Evolutionary conservation across 164 flowering plant genomes (phyloP).

Genomic region (Stephania cephalantha): DNA sequence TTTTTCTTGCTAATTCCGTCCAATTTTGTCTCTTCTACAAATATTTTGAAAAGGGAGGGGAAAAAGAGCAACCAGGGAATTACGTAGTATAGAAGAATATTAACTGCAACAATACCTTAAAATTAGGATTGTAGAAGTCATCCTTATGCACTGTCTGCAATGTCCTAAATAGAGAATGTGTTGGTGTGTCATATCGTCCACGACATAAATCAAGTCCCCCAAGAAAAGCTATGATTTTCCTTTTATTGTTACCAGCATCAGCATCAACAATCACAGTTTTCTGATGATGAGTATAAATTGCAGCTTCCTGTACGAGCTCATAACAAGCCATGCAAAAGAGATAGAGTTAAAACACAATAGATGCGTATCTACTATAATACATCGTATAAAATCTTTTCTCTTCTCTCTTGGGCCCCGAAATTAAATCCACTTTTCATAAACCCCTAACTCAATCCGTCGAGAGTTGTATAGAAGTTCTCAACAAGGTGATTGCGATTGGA

Average conservation of each 20-base stretch:
- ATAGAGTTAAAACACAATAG: background rate
- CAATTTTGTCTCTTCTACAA: background rate
- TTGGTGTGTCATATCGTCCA: constrained; percentile 79
- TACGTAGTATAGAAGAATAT: background rate
- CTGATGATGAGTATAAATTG: constrained; percentile 86
- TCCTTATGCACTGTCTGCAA: constrained; percentile 63
- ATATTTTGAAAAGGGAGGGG: background rate
- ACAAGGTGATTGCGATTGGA: background rate
- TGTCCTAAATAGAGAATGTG: constrained; percentile 59
- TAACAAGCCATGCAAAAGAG: background rate
- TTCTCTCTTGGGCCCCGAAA: no score
- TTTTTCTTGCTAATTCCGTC: background rate
- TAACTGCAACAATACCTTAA: constrained; percentile 32
- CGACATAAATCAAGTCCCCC: constrained; percentile 89
- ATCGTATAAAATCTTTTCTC: background rate
- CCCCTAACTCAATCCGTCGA: no score
- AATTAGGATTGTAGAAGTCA: constrained; percentile 75
- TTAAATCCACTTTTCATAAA: no score
- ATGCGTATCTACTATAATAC: background rate
- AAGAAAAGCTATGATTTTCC: constrained; percentile 76
- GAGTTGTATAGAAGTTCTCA: background rate
- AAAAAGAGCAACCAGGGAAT: background rate
- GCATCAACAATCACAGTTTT: constrained; percentile 86
- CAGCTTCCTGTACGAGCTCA: constrained; percentile 53
- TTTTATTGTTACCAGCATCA: constrained; percentile 60